Conservation (phyloP, 495 filamentous ascomycete genomes). For the Hypoxylon perforatum region DNA sequence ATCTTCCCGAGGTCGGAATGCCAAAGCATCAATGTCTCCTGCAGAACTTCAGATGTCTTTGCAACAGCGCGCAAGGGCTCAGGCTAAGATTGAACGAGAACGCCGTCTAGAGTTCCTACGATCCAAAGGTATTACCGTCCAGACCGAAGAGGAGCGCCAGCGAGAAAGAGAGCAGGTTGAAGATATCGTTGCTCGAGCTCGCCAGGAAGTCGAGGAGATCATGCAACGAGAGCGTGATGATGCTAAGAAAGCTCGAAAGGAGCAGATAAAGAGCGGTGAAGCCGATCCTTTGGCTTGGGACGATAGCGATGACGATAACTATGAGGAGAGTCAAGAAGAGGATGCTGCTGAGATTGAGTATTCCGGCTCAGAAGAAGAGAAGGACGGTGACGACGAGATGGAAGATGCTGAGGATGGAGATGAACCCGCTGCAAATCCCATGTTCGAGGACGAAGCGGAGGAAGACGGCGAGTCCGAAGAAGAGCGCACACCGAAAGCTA, state of each 20-base stretch:
- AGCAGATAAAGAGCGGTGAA: constrained; percentile 58
- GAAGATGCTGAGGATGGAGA: constrained; percentile 33
- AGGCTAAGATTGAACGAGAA: constrained; percentile 82
- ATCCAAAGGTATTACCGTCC: constrained; percentile 82
- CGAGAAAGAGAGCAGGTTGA: constrained; percentile 83
- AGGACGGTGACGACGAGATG: constrained; percentile 37
- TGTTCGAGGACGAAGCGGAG: constrained; percentile 40
- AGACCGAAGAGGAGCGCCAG: constrained; percentile 86
- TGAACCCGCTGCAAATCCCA: constrained; percentile 44
- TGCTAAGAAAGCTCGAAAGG: constrained; percentile 69
- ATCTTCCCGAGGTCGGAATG: constrained; percentile 40
- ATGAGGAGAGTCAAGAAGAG: constrained; percentile 61
- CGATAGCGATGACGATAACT: constrained; percentile 72
- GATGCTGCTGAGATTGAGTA: constrained; percentile 60
- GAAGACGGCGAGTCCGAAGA: constrained; percentile 45
- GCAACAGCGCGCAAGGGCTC: constrained; percentile 75
- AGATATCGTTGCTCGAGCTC: constrained; percentile 84
- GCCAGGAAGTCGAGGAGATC: constrained; percentile 82
- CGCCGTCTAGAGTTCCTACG: constrained; percentile 80
- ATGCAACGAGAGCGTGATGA: constrained; percentile 77
- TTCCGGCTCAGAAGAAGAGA: constrained; percentile 60
- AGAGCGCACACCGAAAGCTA: constrained; percentile 51
- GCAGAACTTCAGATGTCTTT: constrained; percentile 76
- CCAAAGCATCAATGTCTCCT: constrained; percentile 67
- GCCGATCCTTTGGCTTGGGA: constrained; percentile 67